Conservation (phyloP, 2,329 filamentous ascomycete species). For the Didymella pinodella region DNA sequence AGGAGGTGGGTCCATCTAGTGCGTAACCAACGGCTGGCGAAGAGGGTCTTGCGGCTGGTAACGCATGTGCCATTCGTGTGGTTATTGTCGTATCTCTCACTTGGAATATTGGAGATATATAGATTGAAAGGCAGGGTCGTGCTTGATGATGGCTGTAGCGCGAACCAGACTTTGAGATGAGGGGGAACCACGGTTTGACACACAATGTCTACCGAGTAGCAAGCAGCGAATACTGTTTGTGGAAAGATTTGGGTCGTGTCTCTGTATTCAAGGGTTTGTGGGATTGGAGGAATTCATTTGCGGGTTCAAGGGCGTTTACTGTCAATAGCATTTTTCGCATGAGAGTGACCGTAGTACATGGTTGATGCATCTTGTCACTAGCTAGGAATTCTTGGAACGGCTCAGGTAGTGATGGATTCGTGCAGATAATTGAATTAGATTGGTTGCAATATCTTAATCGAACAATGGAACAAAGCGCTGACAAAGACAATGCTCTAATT, state of each 20-base stretch:
- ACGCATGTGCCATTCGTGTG: background rate
- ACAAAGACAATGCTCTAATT: background rate
- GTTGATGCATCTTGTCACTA: too few species aligned
- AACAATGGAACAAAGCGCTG: background rate
- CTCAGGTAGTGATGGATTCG: background rate
- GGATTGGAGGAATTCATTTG: too few species aligned
- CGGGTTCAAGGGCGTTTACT: too few species aligned
- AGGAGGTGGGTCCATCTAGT: background rate
- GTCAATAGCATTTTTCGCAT: too few species aligned
- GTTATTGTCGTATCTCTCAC: background rate
- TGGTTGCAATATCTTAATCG: background rate
- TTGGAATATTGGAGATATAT: background rate
- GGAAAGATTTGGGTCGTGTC: background rate
- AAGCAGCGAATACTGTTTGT: background rate
- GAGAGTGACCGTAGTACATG: background rate
- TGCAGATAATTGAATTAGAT: background rate
- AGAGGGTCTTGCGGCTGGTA: background rate
- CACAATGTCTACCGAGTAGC: background rate
- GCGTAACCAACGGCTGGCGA: conserved; percentile 1
- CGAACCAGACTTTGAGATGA: conserved; percentile 1
- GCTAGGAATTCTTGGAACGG: background rate
- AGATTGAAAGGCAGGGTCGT: conserved; percentile 1
- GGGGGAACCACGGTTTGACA: background rate
- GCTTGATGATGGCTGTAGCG: background rate
- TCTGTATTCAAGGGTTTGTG: too few species aligned